Conservation (phyloP, 495 filamentous ascomycete genomes). For the Podospora appendiculata region DNA sequence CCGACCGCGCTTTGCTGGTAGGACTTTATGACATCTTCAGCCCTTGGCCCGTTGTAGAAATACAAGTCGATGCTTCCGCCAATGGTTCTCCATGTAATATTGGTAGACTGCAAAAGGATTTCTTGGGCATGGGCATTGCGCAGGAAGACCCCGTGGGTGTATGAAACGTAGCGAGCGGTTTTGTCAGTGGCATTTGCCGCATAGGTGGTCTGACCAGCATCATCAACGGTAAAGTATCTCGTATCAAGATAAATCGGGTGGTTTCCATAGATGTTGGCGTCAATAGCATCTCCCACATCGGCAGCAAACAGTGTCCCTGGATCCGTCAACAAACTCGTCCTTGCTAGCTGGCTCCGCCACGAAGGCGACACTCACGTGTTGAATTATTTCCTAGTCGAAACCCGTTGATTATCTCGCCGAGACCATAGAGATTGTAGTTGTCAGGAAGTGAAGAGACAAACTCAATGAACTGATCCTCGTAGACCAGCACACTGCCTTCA, state of each 20-base stretch:
- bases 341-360: too few species aligned
- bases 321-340: neutral
- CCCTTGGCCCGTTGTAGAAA: conserved; percentile 68
- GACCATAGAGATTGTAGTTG: conserved; percentile 70
- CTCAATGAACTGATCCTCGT: conserved; percentile 75
- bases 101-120: conserved; percentile 53
- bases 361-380: conserved; percentile 44
- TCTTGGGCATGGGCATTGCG: conserved; percentile 76
- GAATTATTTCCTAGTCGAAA: conserved; percentile 66
- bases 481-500: conserved; percentile 58
- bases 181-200: conserved; percentile 46
- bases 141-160: conserved; percentile 77
- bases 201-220: conserved; percentile 44
- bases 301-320: conserved; percentile 60
- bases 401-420: conserved; percentile 73
- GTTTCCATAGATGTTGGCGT: conserved; percentile 71
- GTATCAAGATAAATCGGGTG: conserved; percentile 84
- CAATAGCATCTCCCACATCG: conserved; percentile 55
- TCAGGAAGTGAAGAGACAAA: conserved; percentile 64
- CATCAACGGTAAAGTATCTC: conserved; percentile 51
- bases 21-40: conserved; percentile 59
- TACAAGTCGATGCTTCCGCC: conserved; percentile 80
- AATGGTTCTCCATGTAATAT: conserved; percentile 72
- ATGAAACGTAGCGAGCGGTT: conserved; percentile 49
- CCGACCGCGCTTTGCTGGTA: conserved; percentile 66